Conservation (phyloP, 108 stramenopile genomes). For the Conticribra guillardii region DNA sequence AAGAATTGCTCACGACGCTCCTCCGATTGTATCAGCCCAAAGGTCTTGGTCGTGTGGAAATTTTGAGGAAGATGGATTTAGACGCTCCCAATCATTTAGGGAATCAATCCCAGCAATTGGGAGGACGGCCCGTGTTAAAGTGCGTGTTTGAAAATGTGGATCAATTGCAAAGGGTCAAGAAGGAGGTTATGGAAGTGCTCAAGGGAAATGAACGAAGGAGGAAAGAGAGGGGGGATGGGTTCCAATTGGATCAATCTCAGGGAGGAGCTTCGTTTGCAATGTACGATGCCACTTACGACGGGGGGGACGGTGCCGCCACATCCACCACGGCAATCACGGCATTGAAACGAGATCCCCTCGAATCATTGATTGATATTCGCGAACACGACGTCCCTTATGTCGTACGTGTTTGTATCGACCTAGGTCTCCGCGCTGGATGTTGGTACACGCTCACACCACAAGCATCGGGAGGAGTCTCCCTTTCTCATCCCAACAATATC, state of each 20-base stretch:
- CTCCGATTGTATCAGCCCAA: constrained; percentile 67
- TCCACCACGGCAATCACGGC: constrained; percentile 14
- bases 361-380: constrained; percentile 80
- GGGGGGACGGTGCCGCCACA: constrained; percentile 11
- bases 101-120: constrained; percentile 34
- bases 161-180: constrained; percentile 76
- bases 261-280: constrained; percentile 14
- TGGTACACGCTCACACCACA: constrained; percentile 94
- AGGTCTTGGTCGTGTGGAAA: constrained; percentile 64
- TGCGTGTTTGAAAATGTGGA: constrained; percentile 80
- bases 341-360: constrained; percentile 67
- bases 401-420: constrained; percentile 91
- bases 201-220: constrained; percentile 43
- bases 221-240: constrained; percentile 17
- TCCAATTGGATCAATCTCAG: constrained; percentile 11
- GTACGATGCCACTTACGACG: constrained; percentile 36
- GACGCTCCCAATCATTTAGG: constrained; percentile 80
- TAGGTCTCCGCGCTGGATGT: constrained; percentile 91
- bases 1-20: constrained; percentile 73
- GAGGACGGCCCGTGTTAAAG: constrained; percentile 66
- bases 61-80: constrained; percentile 72
- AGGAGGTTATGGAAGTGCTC: constrained; percentile 55
- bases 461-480: constrained; percentile 59
- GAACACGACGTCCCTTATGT: constrained; percentile 99
- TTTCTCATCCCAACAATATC: constrained; percentile 84